Conservation (phyloP, 1,284 basidiomycete species). For the Cryptococcus floricola region DNA sequence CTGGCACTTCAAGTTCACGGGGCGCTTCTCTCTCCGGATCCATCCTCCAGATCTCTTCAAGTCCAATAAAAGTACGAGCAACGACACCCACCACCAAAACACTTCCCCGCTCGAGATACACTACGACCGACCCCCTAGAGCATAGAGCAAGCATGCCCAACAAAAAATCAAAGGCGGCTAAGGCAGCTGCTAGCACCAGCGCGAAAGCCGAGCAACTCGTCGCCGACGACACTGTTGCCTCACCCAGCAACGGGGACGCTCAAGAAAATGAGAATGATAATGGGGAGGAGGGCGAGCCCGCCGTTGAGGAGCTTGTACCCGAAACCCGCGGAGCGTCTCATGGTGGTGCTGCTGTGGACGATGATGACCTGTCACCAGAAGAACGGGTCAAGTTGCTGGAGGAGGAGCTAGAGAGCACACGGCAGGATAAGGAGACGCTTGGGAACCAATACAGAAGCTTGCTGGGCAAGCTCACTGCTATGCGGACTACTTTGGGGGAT, state of each 20-base stretch:
- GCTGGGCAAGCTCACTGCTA: slow-evolving; percentile 81
- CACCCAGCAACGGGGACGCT: neutral
- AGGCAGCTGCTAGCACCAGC: too few relatives aligned
- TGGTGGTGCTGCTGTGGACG: neutral
- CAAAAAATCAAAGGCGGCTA: too few relatives aligned
- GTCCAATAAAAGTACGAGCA: too few relatives aligned
- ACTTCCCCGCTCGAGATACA: too few relatives aligned
- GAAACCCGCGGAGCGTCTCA: neutral
- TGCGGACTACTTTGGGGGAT: slow-evolving; percentile 89
- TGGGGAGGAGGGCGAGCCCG: neutral
- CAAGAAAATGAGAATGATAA: neutral
- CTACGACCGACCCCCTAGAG: too few relatives aligned
- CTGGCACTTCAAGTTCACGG: too few relatives aligned
- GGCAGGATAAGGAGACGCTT: slow-evolving; percentile 78
- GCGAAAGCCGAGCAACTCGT: neutral
- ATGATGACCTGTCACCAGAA: neutral
- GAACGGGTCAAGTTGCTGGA: slow-evolving; percentile 33
- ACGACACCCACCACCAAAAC: too few relatives aligned
- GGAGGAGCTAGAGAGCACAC: slow-evolving; percentile 45
- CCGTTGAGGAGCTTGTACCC: neutral
- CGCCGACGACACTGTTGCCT: neutral
- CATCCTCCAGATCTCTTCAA: too few relatives aligned
- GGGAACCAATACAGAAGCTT: slow-evolving; percentile 81
- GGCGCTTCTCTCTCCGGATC: too few relatives aligned
- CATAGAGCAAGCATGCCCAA: too few relatives aligned